Base-by-base conservation (phyloP, 2,329 filamentous ascomycete species). In the Whalleya microplaca region DNA sequence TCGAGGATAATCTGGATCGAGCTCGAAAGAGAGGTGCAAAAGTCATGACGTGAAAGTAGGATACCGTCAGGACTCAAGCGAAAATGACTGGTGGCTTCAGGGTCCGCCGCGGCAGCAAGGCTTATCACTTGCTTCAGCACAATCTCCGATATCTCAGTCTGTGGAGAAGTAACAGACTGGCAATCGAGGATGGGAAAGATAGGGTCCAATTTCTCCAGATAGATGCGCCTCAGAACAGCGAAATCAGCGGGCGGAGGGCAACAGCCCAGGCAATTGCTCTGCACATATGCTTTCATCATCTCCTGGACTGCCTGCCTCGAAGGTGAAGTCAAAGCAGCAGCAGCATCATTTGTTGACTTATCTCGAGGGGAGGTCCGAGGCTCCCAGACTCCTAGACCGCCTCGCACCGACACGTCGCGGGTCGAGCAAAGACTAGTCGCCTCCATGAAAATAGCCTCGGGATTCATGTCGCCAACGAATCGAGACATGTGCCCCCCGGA, bases 391-490 rank as follows among this genome's bases (percentile, higher is more conserved):
- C 84, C 84, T 1, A 85, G 76, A 41, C 83, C 82, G 46, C 80
- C 80, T 29, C 79, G 79, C 46, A 80, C 75, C 0, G 80, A 78
- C 10, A 69, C 69, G 16, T 72, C 72, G 21, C 71, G 72, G 21
- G 64, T 67, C 16, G 72, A 69, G 45, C 69, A 69, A 21, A 75
- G 72, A 52, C 73, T 75, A 2, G 80, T 81, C 1, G 80, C 82
- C 61, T 84, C 81, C 62, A 84, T 75, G 53, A 87, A 83, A 67
- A 86, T 81, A 55, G 80, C 80, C 66, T 86, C 84, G 1, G 84
- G 84, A 61, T 84, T 86, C 23, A 85, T 64, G 63, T 86, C 83
- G 18, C 83, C 82, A 40, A 86, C 79, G 52, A 85, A 86, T 6
- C 83, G 79, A 1, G 75, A 71, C 6, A 69, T 66, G 4, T 71